Conservation (phyloP, 352 stramenopile genomes). For the Pythium vanterpoolii region DNA sequence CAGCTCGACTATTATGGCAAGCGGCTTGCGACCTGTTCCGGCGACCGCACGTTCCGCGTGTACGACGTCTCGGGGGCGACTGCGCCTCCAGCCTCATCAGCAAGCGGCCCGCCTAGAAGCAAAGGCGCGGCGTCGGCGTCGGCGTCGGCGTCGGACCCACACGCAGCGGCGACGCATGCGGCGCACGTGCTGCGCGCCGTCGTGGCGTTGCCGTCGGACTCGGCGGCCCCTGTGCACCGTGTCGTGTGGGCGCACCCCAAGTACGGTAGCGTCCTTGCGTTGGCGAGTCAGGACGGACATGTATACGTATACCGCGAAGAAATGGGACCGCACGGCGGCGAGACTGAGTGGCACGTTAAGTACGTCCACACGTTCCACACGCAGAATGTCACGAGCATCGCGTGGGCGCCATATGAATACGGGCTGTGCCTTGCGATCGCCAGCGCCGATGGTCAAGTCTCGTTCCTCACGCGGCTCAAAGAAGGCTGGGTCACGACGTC, state of each 20-base stretch:
- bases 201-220: constrained; percentile 62
- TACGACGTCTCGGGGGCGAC: constrained; percentile 75
- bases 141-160: no score
- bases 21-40: constrained; percentile 75
- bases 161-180: neutral
- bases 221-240: constrained; percentile 66
- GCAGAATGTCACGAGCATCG: constrained; percentile 74
- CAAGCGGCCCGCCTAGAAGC: constrained; percentile 5
- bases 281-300: constrained; percentile 76
- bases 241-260: constrained; percentile 84
- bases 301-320: constrained; percentile 86
- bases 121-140: constrained; percentile 19
- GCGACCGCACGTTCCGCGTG: constrained; percentile 79
- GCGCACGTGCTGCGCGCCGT: constrained; percentile 56
- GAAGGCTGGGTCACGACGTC: constrained; percentile 80
- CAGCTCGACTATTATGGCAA: constrained; percentile 89
- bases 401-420: constrained; percentile 87
- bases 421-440: constrained; percentile 75
- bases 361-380: constrained; percentile 73
- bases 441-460: constrained; percentile 80
- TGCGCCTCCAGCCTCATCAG: constrained; percentile 8
- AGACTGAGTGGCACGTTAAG: constrained; percentile 74
- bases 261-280: constrained; percentile 75
- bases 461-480: constrained; percentile 75
- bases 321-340: constrained; percentile 40